phyloP scores from a whole-genome alignment of 2,329 filamentous ascomycete species.

The Aspergillus amoenus region DNA sequence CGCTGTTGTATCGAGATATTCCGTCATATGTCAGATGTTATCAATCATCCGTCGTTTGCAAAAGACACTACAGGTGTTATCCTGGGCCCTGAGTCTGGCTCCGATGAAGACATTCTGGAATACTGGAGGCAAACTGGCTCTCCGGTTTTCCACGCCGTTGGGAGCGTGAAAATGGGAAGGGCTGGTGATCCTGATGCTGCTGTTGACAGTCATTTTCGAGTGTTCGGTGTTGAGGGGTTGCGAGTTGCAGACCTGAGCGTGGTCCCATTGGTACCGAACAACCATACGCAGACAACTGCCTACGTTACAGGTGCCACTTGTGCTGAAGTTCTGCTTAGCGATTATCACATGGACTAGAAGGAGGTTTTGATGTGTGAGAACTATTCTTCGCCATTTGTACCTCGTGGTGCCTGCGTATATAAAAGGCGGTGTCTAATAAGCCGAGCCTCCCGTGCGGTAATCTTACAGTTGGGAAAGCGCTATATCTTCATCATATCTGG shows the following conservation, averaged over 20 bases:
- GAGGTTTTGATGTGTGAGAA: too few species aligned
- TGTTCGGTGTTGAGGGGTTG: slow-evolving; percentile 40
- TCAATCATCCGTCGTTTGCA: slow-evolving; percentile 45
- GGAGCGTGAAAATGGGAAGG: slow-evolving; percentile 59
- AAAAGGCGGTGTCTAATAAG: too few species aligned
- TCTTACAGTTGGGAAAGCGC: too few species aligned
- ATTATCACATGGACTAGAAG: slow-evolving; percentile 39
- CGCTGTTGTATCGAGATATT: slow-evolving; percentile 51
- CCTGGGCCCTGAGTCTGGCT: slow-evolving; percentile 49
- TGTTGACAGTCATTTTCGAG: slow-evolving; percentile 47
- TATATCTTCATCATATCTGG: too few species aligned
- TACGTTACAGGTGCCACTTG: slow-evolving; percentile 55
- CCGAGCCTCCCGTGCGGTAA: too few species aligned
- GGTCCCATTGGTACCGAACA: slow-evolving; percentile 43
- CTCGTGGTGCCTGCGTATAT: too few species aligned
- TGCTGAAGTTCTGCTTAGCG: slow-evolving; percentile 50
- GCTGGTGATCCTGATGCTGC: slow-evolving; percentile 39
- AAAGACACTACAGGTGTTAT: slow-evolving; percentile 43
- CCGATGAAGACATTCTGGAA: slow-evolving; percentile 55
- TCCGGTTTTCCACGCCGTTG: slow-evolving; percentile 57
- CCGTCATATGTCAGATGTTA: slow-evolving; percentile 44
- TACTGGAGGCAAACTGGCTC: slow-evolving; percentile 44
- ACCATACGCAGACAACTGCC: slow-evolving; percentile 55
- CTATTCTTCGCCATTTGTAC: too few species aligned
- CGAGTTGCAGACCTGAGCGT: slow-evolving; percentile 47